Evolutionary conservation across 1,284 basidiomycete genomes (phyloP), one percentile per base, ranked within the genome.

Genomic region (Neotropicomus parvogracilis): DNA sequence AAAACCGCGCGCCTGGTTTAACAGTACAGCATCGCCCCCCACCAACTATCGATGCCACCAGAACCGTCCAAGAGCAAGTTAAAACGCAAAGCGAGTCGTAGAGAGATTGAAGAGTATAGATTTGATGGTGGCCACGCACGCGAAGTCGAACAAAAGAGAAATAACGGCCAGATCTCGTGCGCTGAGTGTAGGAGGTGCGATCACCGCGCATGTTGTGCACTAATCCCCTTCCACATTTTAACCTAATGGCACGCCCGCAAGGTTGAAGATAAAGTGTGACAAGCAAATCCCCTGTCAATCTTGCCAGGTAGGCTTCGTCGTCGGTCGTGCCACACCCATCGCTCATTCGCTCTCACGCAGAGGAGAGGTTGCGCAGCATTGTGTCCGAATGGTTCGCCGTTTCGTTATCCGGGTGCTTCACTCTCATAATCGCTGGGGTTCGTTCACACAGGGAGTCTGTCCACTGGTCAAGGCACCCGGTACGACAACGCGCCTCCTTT

Each of bases 251-350:
- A 31, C 29, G 32, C 31, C 41, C 16, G 29, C 14, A 53, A 85
- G 85, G 67, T 75, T 82, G 65, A 86, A 84, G 67, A 79, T 84
- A 57, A 83, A 81, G 60, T 88, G 85, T 68, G 83, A 87, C 75
- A 87, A 85, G 72, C 75, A 83, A 54, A 83, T 87, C 50, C 83
- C 83, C 8, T 84, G 82, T 59, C 80, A 80, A 58, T 82, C 81
- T 8, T 85, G 81, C 62, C 79, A 81, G 70, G 80, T 80, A 60
- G 31, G 68, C 59, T 16, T 48, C 10, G 10, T 37, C 20, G 34
- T 47, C 33, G 16, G 21, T 41, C 17, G 16, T 12, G 45, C 40
- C 34, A 42, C 40, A 19, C n/a, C n/a, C 14, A 8, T 48, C 6
- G n/a, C 46, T 51, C 38, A 51, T 17, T 38, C 33, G 19, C 38